These are phyloP conservation scores for Cryptosporidium sp. DNA, from an alignment of 169 alveolate species.

Conservation along the genomic window DNA sequence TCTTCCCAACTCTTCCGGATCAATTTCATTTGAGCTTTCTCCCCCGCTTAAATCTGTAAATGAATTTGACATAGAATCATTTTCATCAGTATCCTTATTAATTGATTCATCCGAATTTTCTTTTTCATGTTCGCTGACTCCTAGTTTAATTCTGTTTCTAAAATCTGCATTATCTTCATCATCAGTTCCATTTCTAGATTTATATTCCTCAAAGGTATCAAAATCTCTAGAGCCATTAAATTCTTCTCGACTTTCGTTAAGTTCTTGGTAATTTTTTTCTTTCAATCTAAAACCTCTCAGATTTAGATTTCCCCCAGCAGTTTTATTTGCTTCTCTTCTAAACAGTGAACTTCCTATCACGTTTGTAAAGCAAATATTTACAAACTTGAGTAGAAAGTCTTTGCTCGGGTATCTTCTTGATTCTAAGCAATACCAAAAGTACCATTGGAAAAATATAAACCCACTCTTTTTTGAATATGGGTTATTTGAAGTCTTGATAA, in stretches of 20 bases:
- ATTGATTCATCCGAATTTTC: slow-evolving; percentile 6
- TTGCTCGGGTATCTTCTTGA: slow-evolving; percentile 21
- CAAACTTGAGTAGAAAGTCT: slow-evolving; percentile 36
- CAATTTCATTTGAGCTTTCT: not conserved
- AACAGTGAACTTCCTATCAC: slow-evolving; percentile 12
- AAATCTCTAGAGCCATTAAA: not conserved
- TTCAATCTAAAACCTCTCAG: not conserved
- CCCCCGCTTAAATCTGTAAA: not conserved
- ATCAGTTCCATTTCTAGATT: slow-evolving; percentile 10
- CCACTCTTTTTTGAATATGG: slow-evolving; percentile 59
- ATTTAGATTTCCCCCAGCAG: not conserved
- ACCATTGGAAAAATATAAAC: slow-evolving; percentile 67
- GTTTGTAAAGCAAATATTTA: slow-evolving; percentile 30
- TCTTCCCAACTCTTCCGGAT: not conserved
- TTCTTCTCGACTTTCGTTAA: not conserved
- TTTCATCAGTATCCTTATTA: not conserved
- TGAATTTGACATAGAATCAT: not conserved
- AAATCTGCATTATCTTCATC: not conserved
- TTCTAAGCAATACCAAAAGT: slow-evolving; percentile 74
- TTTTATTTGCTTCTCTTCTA: not conserved
- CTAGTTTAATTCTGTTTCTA: not conserved
- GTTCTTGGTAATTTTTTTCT: not conserved
- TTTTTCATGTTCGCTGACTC: not conserved
- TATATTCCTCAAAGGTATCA: not conserved
- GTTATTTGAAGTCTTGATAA: slow-evolving; percentile 36